Base-by-base conservation (phyloP, 106 monocot genomes). In the Apostasia ramifera region DNA sequence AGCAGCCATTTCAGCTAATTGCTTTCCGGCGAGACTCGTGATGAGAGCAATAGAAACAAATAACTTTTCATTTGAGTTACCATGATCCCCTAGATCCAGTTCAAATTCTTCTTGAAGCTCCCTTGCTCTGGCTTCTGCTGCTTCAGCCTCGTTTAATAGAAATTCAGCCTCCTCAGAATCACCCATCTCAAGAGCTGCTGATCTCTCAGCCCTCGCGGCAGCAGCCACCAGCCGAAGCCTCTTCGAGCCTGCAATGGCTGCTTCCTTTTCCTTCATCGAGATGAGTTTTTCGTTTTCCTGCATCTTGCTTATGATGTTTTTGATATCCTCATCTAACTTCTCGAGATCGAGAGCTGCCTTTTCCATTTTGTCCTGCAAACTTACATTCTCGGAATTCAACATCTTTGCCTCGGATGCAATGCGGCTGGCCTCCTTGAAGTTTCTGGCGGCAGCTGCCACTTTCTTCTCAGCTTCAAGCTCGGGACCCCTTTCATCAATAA, bases 401-500 rank as follows among this genome's bases (percentile, higher is more conserved):
- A 87, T 63, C 75, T 93, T 98, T 0, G 83, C 92, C 77, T 98
- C 92, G 11, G 85, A 79, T 74, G 92, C 84, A 73, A 93, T 78
- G 47, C 97, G 62, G 10, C 85, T 83, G 2, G 97, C 97, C 81
- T 98, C 92, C 80, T 90, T 98, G 61, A 98, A 98, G 74, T 92
- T 98, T 55, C 92, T 81, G 49, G 90, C 89, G 51, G 97, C 89
- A 38, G 97, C 97, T 40, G 92, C 97, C 57, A 79, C 89, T 77
- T 87, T 97, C 85, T 97, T 97, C 79, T 97, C 97, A 48, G 89
- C 87, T 77, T 97, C 97, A 47, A 97, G 79, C 60, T 97, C 97
- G 37, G 97, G 97, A 0, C 80, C 82, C 63, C 89, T 86, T 82
- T 87, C 92, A 61, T 97, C 92, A 41, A 92, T 92, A 73, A 89